Evolutionary conservation across 2,329 filamentous ascomycete genomes (phyloP).

Genomic region (Leptographium procerum): DNA sequence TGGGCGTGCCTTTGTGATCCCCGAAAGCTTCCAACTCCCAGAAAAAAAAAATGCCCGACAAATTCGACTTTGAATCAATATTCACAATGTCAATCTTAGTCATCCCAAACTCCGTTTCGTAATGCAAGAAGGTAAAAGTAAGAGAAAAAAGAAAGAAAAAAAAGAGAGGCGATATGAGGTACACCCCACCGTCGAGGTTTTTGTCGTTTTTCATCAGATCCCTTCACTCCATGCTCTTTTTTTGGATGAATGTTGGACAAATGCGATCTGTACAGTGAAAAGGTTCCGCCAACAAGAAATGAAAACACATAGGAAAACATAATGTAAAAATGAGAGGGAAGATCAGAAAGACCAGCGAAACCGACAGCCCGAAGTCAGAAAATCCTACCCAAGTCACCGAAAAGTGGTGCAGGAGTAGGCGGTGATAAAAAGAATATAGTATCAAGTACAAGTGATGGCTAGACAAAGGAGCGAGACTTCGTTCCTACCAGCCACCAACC

Average conservation of each 20-base stretch:
- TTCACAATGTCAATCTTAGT: neutral
- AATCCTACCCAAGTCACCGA: neutral
- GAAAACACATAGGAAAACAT: constrained; percentile 15
- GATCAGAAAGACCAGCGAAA: constrained; percentile 7
- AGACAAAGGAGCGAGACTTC: constrained; percentile 23
- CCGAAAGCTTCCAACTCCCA: constrained; percentile 4
- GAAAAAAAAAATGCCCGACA: neutral
- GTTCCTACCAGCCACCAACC: constrained; percentile 81
- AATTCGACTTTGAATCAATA: neutral
- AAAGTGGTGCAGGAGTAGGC: too few species aligned
- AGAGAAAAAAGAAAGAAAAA: constrained; percentile 15
- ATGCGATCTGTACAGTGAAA: constrained; percentile 8
- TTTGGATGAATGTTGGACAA: constrained; percentile 13
- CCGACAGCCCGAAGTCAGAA: constrained; percentile 7
- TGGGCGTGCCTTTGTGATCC: constrained; percentile 7
- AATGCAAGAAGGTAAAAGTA: constrained; percentile 3
- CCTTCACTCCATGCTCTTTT: constrained; percentile 11
- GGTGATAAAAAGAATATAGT: constrained; percentile 14
- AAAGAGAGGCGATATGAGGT: constrained; percentile 3
- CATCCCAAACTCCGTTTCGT: constrained; percentile 10
- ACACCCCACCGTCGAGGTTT: constrained; percentile 13
- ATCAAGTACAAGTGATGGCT: constrained; percentile 50
- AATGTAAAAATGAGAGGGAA: constrained; percentile 3
- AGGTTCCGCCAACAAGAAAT: neutral
- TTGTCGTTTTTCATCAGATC: constrained; percentile 13